Evolutionary conservation across 2,329 filamentous ascomycete species (phyloP), one percentile per base, ranked within the genome.

Genomic region (Talaromyces amestolkiae): DNA sequence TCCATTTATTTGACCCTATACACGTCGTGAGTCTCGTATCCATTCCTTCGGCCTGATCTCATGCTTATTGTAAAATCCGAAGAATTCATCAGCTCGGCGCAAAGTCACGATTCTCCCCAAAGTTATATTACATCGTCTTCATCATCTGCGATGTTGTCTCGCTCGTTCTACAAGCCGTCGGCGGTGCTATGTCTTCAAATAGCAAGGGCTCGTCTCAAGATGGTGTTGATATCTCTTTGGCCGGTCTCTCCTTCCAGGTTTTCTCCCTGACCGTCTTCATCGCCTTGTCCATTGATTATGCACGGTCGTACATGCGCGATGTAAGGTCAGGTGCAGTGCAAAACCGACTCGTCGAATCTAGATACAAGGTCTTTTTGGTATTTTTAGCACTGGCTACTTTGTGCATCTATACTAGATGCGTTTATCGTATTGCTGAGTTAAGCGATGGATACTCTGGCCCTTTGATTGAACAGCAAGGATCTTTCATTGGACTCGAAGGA

Each of bases 341-440:
- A 35, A 60, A 47, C 11, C 58, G 58, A 24, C 58, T 60, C 24
- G 31, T 15, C 22, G 58, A 60, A 60, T n/a, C 58, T 19, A 60
- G 58, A 60, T 60, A 60, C 41, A 39, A 39, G 15, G 43, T 31
- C 1, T 60, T 60, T 33, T 74, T 87, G 5, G 71, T 70, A n/a
- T 85, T 84, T 11, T 79, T 90, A 19, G 73, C 78, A 1, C 73
- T 89, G 2, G 82, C 87, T 2, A 88, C 87, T n/a, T 61, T 89
- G 13, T 84, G 82, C 69, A 87, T 91, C 71, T 85, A 91, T 67
- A 85, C 85, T 70, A 81, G 89, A 9, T 87, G 84, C 68, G 84
- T 87, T 49, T 91, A 87, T 75, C 84, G 89, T 63, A 85, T 90
- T 24, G 85, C 85, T 0, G 89, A 91, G 81, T 77, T 91, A 68